phyloP scores from a whole-genome alignment of 371 early-diverging fungal species.

The Mortierella sp. region DNA sequence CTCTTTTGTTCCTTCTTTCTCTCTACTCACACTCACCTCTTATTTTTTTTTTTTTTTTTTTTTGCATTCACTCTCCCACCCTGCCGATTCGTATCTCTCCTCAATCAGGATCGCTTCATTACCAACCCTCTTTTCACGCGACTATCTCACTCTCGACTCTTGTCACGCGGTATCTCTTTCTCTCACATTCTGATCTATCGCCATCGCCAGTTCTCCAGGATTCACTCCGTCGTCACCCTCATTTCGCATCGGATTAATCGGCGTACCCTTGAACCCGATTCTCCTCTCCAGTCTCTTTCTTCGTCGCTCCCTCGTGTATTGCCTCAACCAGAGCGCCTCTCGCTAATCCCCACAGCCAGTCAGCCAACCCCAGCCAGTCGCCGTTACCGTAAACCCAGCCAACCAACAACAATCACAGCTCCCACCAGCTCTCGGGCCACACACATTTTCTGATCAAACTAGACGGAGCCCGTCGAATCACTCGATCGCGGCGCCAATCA shows the following conservation, averaged over 20 bases:
- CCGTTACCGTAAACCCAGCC: background rate
- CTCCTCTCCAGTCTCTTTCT: background rate
- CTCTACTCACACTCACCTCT: background rate
- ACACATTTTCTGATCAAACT: background rate
- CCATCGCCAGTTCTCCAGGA: too few species aligned
- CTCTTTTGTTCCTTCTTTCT: background rate
- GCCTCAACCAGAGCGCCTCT: too few species aligned
- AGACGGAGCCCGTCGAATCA: background rate
- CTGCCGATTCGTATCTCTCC: too few species aligned
- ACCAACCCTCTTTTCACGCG: too few species aligned
- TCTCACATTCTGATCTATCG: too few species aligned
- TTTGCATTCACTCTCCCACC: too few species aligned
- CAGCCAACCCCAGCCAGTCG: background rate
- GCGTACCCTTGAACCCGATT: too few species aligned
- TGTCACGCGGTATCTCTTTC: background rate
- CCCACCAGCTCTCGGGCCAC: background rate
- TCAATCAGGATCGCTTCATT: too few species aligned
- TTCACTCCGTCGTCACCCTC: too few species aligned
- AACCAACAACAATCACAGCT: background rate
- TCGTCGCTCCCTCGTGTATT: background rate
- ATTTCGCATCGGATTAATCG: too few species aligned
- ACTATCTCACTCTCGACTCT: background rate
- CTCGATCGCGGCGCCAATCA: conserved; percentile 11
- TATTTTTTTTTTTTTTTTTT: background rate
- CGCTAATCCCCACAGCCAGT: background rate